Evolutionary conservation across 352 stramenopile species (phyloP).

Genomic region (Globisporangium camurandrum): DNA sequence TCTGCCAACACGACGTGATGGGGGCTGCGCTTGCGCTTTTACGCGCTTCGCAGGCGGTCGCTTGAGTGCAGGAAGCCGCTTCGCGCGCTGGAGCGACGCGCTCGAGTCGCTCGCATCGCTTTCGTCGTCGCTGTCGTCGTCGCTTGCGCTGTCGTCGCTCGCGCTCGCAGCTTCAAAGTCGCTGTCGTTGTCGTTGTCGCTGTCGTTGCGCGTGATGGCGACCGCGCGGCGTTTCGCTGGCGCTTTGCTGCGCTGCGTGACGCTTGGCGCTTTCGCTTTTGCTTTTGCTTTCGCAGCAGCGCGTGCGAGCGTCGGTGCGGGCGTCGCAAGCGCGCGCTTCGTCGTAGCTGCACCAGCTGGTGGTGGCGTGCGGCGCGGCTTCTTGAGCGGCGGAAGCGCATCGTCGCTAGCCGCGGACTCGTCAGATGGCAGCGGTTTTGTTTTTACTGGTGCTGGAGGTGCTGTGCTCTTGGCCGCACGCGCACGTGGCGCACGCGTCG

Average conservation of each 20-base stretch:
- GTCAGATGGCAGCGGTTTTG: background rate
- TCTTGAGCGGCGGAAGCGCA: conserved; percentile 2
- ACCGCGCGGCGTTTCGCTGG: no score
- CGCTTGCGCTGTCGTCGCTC: conserved; percentile 11
- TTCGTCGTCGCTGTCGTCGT: conserved; percentile 22
- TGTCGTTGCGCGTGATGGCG: conserved; percentile 6
- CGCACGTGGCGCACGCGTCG: no score
- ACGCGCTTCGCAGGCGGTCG: background rate
- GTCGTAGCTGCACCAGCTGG: background rate
- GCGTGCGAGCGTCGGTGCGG: conserved; percentile 1
- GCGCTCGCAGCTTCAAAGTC: conserved; percentile 26
- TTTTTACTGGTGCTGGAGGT: background rate
- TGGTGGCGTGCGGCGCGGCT: background rate
- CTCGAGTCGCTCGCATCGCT: conserved; percentile 22
- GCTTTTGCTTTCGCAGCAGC: conserved; percentile 13
- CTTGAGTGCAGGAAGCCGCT: conserved; percentile 17
- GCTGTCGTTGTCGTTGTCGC: conserved; percentile 37
- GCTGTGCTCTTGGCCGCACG: no score
- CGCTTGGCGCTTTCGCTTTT: conserved; percentile 2
- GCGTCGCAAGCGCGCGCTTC: background rate
- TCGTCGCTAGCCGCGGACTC: conserved; percentile 3
- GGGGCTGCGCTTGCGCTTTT: conserved; percentile 11
- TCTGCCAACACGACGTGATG: background rate
- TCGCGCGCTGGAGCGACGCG: conserved; percentile 14
- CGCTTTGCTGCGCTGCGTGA: background rate